Evolutionary conservation across 2,329 filamentous ascomycete genomes (phyloP).

Genomic region (Beauveria sp.): DNA sequence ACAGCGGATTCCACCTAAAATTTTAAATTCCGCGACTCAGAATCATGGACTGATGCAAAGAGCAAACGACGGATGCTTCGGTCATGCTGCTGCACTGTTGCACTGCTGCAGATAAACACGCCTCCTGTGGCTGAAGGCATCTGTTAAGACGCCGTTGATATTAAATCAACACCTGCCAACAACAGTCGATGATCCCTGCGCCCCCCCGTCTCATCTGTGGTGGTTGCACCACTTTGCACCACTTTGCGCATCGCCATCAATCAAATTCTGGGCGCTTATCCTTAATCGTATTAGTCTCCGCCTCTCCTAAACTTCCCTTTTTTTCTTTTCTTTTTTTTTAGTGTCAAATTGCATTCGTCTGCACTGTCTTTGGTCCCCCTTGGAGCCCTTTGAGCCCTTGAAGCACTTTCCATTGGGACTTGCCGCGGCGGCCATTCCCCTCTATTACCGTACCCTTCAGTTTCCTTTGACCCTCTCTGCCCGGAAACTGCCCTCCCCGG

Average conservation of each 20-base stretch:
- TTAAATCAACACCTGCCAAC: neutral
- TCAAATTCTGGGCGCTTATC: neutral
- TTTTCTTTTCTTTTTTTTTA: neutral
- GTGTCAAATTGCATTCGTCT: neutral
- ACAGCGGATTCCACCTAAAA: neutral
- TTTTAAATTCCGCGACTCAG: no score
- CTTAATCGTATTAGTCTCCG: constrained; percentile 1
- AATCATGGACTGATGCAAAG: no score
- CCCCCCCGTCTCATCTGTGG: neutral
- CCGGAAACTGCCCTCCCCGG: neutral
- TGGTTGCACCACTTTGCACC: neutral
- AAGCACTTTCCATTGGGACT: neutral
- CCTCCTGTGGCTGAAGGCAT: no score
- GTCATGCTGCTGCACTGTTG: no score
- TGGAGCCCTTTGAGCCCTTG: neutral
- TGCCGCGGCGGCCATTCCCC: neutral
- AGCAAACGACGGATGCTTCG: no score
- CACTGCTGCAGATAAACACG: no score
- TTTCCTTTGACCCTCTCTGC: neutral
- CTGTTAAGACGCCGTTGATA: no score
- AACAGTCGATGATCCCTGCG: neutral
- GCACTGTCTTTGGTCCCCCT: neutral
- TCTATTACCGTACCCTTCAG: neutral
- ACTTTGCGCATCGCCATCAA: neutral
- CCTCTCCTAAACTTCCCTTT: neutral